Evolutionary conservation across 345 rosid species (phyloP), one percentile per base, ranked within the genome.

Genomic region (Abelmoschus esculentus): DNA sequence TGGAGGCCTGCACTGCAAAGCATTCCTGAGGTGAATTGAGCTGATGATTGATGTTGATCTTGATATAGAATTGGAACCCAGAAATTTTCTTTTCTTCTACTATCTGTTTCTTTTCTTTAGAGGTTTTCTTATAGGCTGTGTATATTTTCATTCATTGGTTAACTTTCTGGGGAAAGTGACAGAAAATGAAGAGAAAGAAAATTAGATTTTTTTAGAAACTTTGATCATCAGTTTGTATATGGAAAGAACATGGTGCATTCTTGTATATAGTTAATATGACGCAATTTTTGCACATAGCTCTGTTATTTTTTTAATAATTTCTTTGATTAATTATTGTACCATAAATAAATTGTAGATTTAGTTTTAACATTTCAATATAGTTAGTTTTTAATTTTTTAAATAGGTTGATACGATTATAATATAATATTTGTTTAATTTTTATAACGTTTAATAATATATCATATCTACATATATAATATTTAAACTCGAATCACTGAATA

Each of bases 1-100:
- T 87, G 92, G 92, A 79, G 83, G 70, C 92, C 92, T 26, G 83
- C 79, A 53, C 57, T 87, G n/a, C 83, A 81, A 61, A 87, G 90
- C 63, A 87, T 87, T 63, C 90, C 92, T 8, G 92, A 87, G 54
- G 18, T 49, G 18, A 49, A 49, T 13, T 49, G 54, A 49, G n/a
- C 52, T 47, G 74, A 61, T 56, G 18, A 63, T 13, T 54, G 47
- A 22, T 18, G 18, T 12, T 49, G n/a, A n/a, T 49, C 54, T 4
- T 12, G n/a, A 4, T 4, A 47, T 13, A 13, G n/a, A 47, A 47
- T 0, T 14, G 54, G 0, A 49, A 49, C 18, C 40, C 46, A 7
- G 9, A 7, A 18, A 13, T 14, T 66, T 66, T 34, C 2, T 32
- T 44, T 50, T 36, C 53, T 57, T 15, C 52, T 13, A 3, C n/a